phyloP scores from a whole-genome alignment of 768 basidiomycete genomes.

The Lentinula sp. region DNA sequence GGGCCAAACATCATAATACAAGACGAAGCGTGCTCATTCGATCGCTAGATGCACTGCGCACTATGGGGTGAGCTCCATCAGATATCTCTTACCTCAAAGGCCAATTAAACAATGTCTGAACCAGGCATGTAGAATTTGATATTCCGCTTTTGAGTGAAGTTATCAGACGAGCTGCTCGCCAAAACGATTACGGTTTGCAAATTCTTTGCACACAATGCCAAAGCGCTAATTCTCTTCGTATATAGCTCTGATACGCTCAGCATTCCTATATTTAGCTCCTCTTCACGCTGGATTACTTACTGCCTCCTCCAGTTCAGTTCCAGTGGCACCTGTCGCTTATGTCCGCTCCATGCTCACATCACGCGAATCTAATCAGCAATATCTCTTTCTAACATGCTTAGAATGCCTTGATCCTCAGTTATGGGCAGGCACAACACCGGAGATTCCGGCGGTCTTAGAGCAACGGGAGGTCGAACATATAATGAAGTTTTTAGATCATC shows the following conservation, averaged over 20 bases:
- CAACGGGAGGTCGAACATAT: conserved; percentile 68
- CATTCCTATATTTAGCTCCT: conserved; percentile 14
- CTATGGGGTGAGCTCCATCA: conserved; percentile 21
- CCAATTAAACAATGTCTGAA: not conserved
- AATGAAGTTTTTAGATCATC: conserved; percentile 60
- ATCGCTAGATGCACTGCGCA: conserved; percentile 19
- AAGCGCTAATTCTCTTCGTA: conserved; percentile 12
- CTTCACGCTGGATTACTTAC: conserved; percentile 25
- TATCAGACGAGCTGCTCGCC: conserved; percentile 16
- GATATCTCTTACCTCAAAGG: not conserved
- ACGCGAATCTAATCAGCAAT: conserved; percentile 51
- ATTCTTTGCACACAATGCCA: not conserved
- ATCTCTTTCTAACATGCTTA: conserved; percentile 63
- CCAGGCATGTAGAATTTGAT: conserved; percentile 7
- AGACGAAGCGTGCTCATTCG: conserved; percentile 13
- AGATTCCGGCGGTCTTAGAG: conserved; percentile 51
- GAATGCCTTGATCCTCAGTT: conserved; percentile 46
- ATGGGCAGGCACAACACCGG: conserved; percentile 63
- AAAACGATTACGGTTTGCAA: conserved; percentile 18
- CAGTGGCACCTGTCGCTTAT: conserved; percentile 31
- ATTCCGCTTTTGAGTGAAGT: conserved; percentile 17
- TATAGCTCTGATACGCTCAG: too few species aligned
- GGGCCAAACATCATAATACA: conserved; percentile 9
- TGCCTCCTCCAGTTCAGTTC: conserved; percentile 14
- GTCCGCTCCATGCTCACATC: conserved; percentile 59